Evolutionary conservation across 2,329 filamentous ascomycete genomes (phyloP).

Genomic region (Chrysoporthe puriensis): DNA sequence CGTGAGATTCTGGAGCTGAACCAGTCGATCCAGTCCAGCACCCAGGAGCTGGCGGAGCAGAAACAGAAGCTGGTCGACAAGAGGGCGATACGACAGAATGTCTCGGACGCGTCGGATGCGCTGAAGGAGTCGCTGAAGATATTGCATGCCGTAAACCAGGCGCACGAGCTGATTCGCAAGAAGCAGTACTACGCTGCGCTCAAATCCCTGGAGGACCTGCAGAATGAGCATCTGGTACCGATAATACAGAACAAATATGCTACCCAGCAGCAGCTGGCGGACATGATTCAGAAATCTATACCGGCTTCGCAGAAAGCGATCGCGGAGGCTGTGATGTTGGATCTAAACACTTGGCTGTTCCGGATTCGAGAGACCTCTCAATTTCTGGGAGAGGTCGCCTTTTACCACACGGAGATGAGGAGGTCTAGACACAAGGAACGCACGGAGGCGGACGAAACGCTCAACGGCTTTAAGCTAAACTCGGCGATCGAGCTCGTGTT

Average conservation of each 20-base stretch:
- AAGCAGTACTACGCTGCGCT: conserved; percentile 96
- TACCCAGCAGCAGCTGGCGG: conserved; percentile 91
- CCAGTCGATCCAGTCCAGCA: conserved; percentile 92
- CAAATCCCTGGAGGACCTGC: conserved; percentile 90
- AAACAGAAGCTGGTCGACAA: conserved; percentile 95
- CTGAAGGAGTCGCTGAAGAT: conserved; percentile 92
- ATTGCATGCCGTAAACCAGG: conserved; percentile 87
- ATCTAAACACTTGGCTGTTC: conserved; percentile 96
- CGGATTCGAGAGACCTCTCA: conserved; percentile 95
- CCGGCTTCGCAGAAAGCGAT: conserved; percentile 91
- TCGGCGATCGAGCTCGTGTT: conserved; percentile 94
- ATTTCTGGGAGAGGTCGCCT: conserved; percentile 92
- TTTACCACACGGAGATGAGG: conserved; percentile 92
- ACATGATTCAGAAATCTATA: conserved; percentile 94
- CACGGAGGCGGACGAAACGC: conserved; percentile 72
- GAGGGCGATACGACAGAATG: conserved; percentile 88
- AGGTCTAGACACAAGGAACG: conserved; percentile 82
- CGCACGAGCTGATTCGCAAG: conserved; percentile 86
- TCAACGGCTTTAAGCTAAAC: conserved; percentile 87
- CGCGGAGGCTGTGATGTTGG: conserved; percentile 94
- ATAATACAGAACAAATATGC: conserved; percentile 80
- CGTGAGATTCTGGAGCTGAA: conserved; percentile 91
- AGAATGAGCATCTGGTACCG: conserved; percentile 86
- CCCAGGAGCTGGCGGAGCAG: conserved; percentile 89
- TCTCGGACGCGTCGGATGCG: conserved; percentile 87